Base-by-base conservation (phyloP, 2,329 filamentous ascomycete genomes). In the Cadophora luteo-olivacea region DNA sequence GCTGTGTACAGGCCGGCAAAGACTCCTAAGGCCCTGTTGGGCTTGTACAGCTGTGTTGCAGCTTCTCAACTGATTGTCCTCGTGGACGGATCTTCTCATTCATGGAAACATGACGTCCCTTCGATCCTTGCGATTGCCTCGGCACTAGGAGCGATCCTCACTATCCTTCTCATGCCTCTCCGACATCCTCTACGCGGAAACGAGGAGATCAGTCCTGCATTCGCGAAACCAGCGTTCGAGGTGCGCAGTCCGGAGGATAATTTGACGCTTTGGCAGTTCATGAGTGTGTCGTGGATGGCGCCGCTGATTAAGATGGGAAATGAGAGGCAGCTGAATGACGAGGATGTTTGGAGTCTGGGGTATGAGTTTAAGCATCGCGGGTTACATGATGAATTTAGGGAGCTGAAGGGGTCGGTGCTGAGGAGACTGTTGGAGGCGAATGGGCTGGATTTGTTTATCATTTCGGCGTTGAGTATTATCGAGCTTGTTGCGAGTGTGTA, bases 241-340 rank as follows among this genome's bases (percentile, higher is more conserved):
- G 81, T 92, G n/a, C 90, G 93, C 36, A 89, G 86, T 60, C 90
- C 94, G 0, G 94, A 97, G 78, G 94, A 97, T 73, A 89, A 91
- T 71, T 78, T 97, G 29, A 91, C 86, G 0, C 82, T 94, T 0
- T 94, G 92, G 86, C 91, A 94, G 73, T 97, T 93, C 80, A 91
- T 95, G 87, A 90, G 88, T 6, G 91, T 97, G 33, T 92, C 88
- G 0, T 97, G 94, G 94, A 90, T 97, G 81, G 82, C 83, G 0
- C 91, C 93, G 0, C 80, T 97, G 7, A 93, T 97, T 14, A 81
- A 82, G 1, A 79, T 89, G 29, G 92, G 91, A 1, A 86, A 83
- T 52, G 81, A 83, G 36, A 84, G 88, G 51, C 90, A 93, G 73
- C 82, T 97, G 9, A 82, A 93, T 45, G 89, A 94, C 49, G 86